phyloP scores from a whole-genome alignment of 768 basidiomycete genomes.

The Trametes cingulata region DNA sequence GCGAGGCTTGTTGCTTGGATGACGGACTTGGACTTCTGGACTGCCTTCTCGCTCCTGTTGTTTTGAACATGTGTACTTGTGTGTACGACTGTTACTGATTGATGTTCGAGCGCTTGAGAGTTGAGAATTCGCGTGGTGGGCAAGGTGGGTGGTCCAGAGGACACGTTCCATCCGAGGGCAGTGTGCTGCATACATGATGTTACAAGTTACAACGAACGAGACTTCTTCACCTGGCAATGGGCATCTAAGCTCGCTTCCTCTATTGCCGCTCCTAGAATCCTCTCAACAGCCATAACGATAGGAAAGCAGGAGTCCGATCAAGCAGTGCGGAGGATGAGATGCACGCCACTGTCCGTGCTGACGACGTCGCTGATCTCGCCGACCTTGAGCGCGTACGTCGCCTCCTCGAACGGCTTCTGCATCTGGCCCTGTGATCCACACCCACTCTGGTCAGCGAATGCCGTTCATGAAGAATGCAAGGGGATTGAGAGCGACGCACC shows the following conservation, averaged over 20 bases:
- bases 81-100: background rate
- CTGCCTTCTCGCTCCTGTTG: too few relatives aligned
- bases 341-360: constrained; percentile 92
- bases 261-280: constrained; percentile 31
- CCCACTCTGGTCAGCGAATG: background rate
- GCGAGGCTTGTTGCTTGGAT: background rate
- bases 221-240: background rate
- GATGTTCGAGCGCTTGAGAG: too few relatives aligned
- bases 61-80: too few relatives aligned
- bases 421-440: constrained; percentile 72
- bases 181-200: background rate
- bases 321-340: constrained; percentile 86
- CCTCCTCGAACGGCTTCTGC: constrained; percentile 98
- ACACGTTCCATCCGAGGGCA: background rate
- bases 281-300: background rate
- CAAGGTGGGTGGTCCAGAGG: background rate
- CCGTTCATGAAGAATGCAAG: too few relatives aligned
- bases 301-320: background rate
- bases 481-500: constrained; percentile 13
- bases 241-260: background rate
- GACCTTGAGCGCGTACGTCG: constrained; percentile 68
- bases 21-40: too few relatives aligned
- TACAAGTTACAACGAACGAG: background rate
- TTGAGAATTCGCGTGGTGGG: too few relatives aligned
- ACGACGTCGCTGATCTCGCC: constrained; percentile 82